These are phyloP conservation scores for Sclerotinia sclerotiorum DNA, from an alignment of 2,329 filamentous ascomycete genomes.

Conservation along the genomic window DNA sequence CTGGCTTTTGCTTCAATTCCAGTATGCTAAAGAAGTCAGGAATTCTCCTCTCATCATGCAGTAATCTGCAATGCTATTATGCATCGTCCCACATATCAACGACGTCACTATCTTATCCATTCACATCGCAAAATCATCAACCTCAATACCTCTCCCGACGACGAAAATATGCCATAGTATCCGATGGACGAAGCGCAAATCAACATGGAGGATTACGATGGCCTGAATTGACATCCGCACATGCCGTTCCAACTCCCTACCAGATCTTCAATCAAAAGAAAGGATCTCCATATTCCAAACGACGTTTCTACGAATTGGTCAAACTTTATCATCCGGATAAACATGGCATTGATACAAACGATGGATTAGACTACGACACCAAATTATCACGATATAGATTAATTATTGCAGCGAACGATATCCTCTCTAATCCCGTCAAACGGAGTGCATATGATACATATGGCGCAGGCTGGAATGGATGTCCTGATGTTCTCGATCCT, in stretches of 20 bases:
- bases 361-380: conserved; percentile 55
- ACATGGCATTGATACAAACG: conserved; percentile 44
- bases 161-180: conserved; percentile 43
- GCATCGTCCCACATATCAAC: conserved; percentile 39
- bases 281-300: conserved; percentile 74
- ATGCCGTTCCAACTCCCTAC: conserved; percentile 66
- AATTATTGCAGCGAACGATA: conserved; percentile 81
- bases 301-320: conserved; percentile 83
- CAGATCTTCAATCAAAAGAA: conserved; percentile 70
- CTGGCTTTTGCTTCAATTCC: conserved; percentile 1
- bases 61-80: conserved; percentile 40
- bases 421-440: conserved; percentile 78
- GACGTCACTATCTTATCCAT: conserved; percentile 35
- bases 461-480: conserved; percentile 74
- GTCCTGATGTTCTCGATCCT: conserved; percentile 41
- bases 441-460: conserved; percentile 78
- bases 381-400: conserved; percentile 89
- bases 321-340: conserved; percentile 95
- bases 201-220: conserved; percentile 38
- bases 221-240: conserved; percentile 38
- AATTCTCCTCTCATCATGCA: conserved; percentile 42
- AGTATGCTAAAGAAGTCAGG: conserved; percentile 49
- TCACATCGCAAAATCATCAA: neutral
- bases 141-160: conserved; percentile 28
- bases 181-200: conserved; percentile 42